phyloP scores from a whole-genome alignment of 2,329 filamentous ascomycete genomes.

The Fusarium verticillioides region DNA sequence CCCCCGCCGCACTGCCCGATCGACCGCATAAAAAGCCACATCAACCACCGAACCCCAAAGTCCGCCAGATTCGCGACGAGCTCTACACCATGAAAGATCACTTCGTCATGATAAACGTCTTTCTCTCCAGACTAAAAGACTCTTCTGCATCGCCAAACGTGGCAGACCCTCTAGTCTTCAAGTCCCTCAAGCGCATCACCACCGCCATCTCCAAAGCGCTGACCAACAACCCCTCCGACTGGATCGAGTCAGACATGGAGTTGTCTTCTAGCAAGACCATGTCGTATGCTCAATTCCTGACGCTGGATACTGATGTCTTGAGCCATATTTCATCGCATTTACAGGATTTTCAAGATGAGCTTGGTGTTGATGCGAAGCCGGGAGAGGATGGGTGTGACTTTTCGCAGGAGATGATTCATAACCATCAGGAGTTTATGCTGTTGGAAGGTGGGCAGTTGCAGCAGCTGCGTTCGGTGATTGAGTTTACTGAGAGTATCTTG shows the following conservation, averaged over 20 bases:
- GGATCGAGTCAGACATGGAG: conserved; percentile 34
- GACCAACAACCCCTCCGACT: conserved; percentile 42
- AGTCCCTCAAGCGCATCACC: background rate
- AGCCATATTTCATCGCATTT: conserved; percentile 24
- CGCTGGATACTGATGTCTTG: conserved; percentile 31
- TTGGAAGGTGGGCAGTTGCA: conserved; percentile 17
- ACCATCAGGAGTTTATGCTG: conserved; percentile 32
- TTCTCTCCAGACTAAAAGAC: conserved; percentile 12
- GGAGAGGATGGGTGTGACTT: background rate
- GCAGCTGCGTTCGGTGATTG: conserved; percentile 12
- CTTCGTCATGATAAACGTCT: background rate
- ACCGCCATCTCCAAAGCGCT: conserved; percentile 31
- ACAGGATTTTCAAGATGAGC: conserved; percentile 17
- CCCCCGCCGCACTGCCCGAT: background rate
- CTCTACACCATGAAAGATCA: conserved; percentile 38
- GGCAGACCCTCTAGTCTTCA: background rate
- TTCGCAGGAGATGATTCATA: conserved; percentile 18
- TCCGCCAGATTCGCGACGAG: conserved; percentile 29
- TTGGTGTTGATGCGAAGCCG: conserved; percentile 3
- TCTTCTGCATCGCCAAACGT: background rate
- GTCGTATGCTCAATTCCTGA: conserved; percentile 30
- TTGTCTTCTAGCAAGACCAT: background rate
- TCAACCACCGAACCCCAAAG: conserved; percentile 16
- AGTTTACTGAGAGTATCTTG: conserved; percentile 29
- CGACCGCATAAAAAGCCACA: background rate